These are phyloP conservation scores for Naganishia randhawae DNA, from an alignment of 768 basidiomycete species.

Conservation along the genomic window DNA sequence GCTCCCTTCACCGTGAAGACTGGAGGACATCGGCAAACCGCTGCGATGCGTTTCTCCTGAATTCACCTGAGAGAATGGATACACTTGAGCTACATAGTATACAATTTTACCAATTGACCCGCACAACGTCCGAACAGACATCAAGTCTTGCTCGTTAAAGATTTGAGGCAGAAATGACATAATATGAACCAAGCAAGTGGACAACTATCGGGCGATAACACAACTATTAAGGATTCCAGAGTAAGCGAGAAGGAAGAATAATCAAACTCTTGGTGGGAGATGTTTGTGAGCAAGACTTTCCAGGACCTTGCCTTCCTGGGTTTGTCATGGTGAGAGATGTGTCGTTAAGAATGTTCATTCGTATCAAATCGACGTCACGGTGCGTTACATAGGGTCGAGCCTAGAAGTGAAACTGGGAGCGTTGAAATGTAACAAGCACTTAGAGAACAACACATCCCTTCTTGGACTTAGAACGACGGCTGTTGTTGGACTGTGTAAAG, in stretches of 20 bases:
- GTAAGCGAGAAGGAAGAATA: neutral
- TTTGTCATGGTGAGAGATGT: neutral
- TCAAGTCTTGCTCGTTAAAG: neutral
- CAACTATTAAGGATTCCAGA: slow-evolving; percentile 21
- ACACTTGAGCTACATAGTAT: neutral
- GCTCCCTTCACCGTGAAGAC: no score
- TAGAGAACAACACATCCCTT: slow-evolving; percentile 23
- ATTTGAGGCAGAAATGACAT: slow-evolving; percentile 11
- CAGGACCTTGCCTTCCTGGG: neutral
- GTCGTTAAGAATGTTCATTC: slow-evolving; percentile 21
- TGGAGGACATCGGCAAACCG: no score
- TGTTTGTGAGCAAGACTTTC: neutral
- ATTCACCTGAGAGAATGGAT: neutral
- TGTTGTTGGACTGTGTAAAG: slow-evolving; percentile 13
- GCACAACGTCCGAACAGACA: neutral
- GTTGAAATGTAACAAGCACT: neutral
- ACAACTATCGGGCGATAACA: slow-evolving; percentile 8
- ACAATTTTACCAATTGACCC: neutral
- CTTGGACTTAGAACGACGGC: slow-evolving; percentile 19
- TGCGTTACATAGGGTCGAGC: slow-evolving; percentile 19
- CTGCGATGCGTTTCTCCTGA: neutral
- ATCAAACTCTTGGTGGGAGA: neutral
- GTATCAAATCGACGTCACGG: slow-evolving; percentile 25
- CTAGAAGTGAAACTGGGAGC: neutral
- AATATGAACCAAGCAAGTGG: slow-evolving; percentile 5